These are phyloP conservation scores for Fragaria nilgerrensis DNA, from an alignment of 306 rosid genomes.

Conservation along the genomic window DNA sequence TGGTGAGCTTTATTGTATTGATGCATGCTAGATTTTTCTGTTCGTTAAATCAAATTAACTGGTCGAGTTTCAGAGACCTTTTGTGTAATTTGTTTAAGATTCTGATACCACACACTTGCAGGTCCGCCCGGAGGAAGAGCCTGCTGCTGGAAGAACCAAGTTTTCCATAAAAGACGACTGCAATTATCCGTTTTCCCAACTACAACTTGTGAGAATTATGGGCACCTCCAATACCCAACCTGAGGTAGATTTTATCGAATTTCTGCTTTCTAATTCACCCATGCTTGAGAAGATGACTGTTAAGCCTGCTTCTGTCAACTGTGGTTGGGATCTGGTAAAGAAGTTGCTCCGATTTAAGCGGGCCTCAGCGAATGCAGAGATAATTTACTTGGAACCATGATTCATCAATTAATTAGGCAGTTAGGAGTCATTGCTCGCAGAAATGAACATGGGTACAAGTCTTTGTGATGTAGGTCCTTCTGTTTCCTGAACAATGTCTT, in stretches of 20 bases:
- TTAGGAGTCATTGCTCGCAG: not conserved
- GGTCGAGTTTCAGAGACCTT: not conserved
- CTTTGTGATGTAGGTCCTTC: not conserved
- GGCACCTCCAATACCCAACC: conserved; percentile 37
- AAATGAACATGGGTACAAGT: not conserved
- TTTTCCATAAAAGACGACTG: conserved; percentile 30
- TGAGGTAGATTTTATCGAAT: conserved; percentile 51
- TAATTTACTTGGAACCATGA: conserved; percentile 30
- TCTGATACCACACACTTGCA: conserved; percentile 20
- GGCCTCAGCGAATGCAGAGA: conserved; percentile 50
- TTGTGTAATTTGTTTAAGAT: not conserved
- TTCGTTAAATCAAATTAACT: not conserved
- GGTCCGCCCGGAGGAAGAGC: conserved; percentile 43
- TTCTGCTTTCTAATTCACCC: conserved; percentile 46
- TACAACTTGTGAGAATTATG: conserved; percentile 44
- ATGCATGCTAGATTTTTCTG: not conserved
- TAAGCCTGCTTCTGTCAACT: conserved; percentile 32
- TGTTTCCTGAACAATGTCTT: not conserved
- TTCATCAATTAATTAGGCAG: not conserved
- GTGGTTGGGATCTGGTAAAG: conserved; percentile 36
- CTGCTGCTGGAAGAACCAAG: not conserved
- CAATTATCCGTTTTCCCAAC: conserved; percentile 24
- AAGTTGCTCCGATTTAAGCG: conserved; percentile 47
- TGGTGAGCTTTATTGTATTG: conserved; percentile 38
- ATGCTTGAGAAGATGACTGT: conserved; percentile 55